Evolutionary conservation across 257 asterid genomes (phyloP).

Genomic region (Solanum pennellii): DNA sequence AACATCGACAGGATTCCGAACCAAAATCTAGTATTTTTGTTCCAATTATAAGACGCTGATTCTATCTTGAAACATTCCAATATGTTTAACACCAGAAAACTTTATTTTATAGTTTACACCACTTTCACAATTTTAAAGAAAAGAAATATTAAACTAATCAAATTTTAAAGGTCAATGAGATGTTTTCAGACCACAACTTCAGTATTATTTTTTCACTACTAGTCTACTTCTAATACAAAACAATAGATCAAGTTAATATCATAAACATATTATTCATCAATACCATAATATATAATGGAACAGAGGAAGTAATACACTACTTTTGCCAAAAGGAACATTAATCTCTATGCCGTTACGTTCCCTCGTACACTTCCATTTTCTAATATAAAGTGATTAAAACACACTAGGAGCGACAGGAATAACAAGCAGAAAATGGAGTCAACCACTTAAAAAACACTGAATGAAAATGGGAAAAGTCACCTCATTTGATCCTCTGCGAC

Average conservation of each 20-base stretch:
- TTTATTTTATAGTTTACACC: neutral
- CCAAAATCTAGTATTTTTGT: neutral
- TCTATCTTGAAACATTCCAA: neutral
- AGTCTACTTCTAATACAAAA: neutral
- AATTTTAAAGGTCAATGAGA: neutral
- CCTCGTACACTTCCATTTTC: neutral
- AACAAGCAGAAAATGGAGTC: neutral
- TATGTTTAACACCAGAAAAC: neutral
- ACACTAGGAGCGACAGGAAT: neutral
- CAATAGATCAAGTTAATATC: neutral
- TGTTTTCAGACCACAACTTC: neutral
- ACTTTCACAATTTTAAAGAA: neutral
- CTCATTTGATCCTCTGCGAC: constrained; percentile 93
- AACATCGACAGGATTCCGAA: neutral
- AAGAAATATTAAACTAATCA: neutral
- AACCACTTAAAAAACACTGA: neutral
- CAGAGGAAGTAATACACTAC: neutral
- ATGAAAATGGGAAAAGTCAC: constrained; percentile 20
- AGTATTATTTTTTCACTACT: neutral
- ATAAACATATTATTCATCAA: neutral
- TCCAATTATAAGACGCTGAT: neutral
- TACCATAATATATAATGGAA: neutral
- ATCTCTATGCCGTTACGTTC: neutral
- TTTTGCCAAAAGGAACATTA: neutral
- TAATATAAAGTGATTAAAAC: neutral